A percentile compares a stretch with the other conserved stretches of the same genome.
Conservation (phyloP, 306 rosid genomes). For the Dalbergia oliveri region DNA sequence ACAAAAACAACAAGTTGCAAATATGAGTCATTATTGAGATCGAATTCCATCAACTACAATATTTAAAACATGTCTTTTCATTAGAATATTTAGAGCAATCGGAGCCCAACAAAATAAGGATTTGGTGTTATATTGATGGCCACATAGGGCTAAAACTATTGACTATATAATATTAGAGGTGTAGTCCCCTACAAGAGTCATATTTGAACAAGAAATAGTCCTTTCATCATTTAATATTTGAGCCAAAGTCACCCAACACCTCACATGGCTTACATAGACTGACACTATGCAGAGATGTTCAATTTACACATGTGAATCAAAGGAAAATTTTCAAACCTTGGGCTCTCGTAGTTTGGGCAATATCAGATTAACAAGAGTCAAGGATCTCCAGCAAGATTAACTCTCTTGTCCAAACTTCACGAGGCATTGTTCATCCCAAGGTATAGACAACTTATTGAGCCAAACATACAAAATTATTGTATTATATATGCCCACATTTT, state of each 20-base stretch:
- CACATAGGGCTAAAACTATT: slow-evolving; percentile 48
- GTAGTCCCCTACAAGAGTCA: slow-evolving; percentile 67
- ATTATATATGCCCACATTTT: slow-evolving; percentile 26
- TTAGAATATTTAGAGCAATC: slow-evolving; percentile 45
- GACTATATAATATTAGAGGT: slow-evolving; percentile 28
- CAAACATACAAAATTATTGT: slow-evolving; percentile 34
- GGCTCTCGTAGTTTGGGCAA: slow-evolving; percentile 46
- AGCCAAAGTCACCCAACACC: slow-evolving; percentile 56
- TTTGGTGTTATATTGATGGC: slow-evolving; percentile 52
- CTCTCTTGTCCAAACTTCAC: slow-evolving; percentile 44
- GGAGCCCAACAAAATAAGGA: slow-evolving; percentile 45
- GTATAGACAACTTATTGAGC: slow-evolving; percentile 41
- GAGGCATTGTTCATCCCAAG: slow-evolving; percentile 45
- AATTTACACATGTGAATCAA: slow-evolving; percentile 64
- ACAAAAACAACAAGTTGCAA: slow-evolving; percentile 48
- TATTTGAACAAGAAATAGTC: slow-evolving; percentile 68
- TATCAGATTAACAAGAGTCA: slow-evolving; percentile 63
- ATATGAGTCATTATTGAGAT: slow-evolving; percentile 51
- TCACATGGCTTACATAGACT: slow-evolving; percentile 86
- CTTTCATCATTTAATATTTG: slow-evolving; percentile 61
- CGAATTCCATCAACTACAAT: slow-evolving; percentile 54
- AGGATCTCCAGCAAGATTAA: slow-evolving; percentile 47
- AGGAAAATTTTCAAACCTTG: slow-evolving; percentile 52
- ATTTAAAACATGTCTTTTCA: slow-evolving; percentile 54
- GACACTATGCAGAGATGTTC: slow-evolving; percentile 61